Evolutionary conservation across 1,139 yeast species (phyloP).

Genomic region (Yamadazyma dushanensis): DNA sequence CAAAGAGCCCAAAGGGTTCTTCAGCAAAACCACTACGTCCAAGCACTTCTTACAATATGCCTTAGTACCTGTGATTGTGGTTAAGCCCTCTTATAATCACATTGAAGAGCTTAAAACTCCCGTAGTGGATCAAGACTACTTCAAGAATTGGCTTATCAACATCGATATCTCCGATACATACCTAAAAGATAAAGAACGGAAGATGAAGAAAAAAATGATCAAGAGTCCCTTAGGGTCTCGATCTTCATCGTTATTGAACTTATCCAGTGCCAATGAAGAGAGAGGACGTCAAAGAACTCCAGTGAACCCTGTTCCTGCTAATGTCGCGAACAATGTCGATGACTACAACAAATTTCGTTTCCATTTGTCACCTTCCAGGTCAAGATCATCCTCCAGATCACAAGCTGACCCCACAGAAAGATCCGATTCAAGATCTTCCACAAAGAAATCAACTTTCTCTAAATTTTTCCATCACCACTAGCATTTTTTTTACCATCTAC

Average conservation of each 20-base stretch:
- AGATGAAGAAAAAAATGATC: constrained; percentile 7
- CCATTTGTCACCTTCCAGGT: constrained; percentile 14
- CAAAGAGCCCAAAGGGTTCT: constrained; percentile 37
- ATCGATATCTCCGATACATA: constrained; percentile 23
- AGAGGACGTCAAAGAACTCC: constrained; percentile 17
- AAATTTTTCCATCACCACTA: constrained; percentile 11
- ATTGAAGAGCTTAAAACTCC: constrained; percentile 26
- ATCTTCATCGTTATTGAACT: constrained; percentile 12
- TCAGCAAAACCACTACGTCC: constrained; percentile 50
- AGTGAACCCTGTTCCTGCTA: too few relatives aligned
- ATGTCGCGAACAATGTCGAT: background rate
- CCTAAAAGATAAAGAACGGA: constrained; percentile 17
- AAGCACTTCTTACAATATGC: constrained; percentile 68
- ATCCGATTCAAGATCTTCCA: constrained; percentile 10
- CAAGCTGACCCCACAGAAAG: constrained; percentile 4
- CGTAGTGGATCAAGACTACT: constrained; percentile 31
- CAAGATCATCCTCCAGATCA: constrained; percentile 13
- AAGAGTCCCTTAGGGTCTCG: constrained; percentile 12
- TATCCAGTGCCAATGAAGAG: constrained; percentile 12
- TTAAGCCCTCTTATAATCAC: constrained; percentile 54
- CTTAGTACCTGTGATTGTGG: constrained; percentile 66
- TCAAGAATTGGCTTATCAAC: constrained; percentile 29
- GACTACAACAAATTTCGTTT: constrained; percentile 8
- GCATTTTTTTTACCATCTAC: background rate
- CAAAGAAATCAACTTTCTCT: constrained; percentile 7